Evolutionary conservation across 306 rosid species (phyloP).

Genomic region (Ziziphus jujuba): DNA sequence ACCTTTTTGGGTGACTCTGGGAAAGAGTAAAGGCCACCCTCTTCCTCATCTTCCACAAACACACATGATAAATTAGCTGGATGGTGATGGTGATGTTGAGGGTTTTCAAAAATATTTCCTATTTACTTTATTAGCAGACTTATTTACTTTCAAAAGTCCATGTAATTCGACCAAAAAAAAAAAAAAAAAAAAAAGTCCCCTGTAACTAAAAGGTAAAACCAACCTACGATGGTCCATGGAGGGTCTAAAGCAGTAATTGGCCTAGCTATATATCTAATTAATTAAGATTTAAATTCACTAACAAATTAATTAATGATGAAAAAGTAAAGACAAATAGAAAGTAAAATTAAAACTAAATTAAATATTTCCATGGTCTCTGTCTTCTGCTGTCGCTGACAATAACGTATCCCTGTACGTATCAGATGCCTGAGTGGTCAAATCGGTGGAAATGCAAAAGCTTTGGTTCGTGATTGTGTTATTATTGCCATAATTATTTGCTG

Average conservation of each 20-base stretch:
- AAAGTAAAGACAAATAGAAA: conserved; percentile 16
- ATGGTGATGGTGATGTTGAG: conserved; percentile 1
- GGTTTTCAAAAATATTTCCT: too few species aligned
- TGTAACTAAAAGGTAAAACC: too few species aligned
- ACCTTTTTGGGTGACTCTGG: conserved; percentile 2
- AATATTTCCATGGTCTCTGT: conserved; percentile 39
- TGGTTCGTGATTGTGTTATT: conserved; percentile 37
- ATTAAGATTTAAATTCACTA: too few species aligned
- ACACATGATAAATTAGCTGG: conserved; percentile 26
- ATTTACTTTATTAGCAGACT: too few species aligned
- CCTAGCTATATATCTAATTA: too few species aligned
- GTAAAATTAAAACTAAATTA: conserved; percentile 32
- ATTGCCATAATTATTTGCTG: conserved; percentile 30
- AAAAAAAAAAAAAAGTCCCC: too few species aligned
- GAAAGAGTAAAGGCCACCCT: conserved; percentile 21
- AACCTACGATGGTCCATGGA: too few species aligned
- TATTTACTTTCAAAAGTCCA: too few species aligned
- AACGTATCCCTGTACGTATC: conserved; percentile 28
- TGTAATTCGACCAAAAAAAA: too few species aligned
- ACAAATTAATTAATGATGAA: background rate
- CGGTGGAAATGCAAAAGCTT: conserved; percentile 19
- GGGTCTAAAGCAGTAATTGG: too few species aligned
- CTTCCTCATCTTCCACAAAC: background rate
- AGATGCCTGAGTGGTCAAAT: conserved; percentile 65
- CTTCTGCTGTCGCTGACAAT: conserved; percentile 57